A percentile compares a stretch with the other conserved stretches of the same genome.
Conservation (phyloP, 1,139 yeast species). For the Lizanozyma gosingica region DNA sequence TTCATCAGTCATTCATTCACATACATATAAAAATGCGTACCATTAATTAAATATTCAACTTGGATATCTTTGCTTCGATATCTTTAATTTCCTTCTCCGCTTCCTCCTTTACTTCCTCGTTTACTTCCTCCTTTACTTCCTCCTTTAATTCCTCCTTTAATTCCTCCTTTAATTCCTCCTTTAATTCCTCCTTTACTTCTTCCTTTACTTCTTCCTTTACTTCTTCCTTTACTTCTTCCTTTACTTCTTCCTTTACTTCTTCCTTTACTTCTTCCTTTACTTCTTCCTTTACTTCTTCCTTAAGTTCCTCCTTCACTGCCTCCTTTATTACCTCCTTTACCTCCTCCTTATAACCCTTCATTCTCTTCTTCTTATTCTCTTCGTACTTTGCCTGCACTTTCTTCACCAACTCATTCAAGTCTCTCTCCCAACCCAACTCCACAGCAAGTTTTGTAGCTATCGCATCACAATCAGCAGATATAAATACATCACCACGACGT, state of each 20-base stretch:
- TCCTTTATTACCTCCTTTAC: constrained; percentile 4
- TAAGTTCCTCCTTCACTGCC: not conserved
- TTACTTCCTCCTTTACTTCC: not conserved
- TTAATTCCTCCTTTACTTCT: constrained; percentile 7
- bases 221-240: not conserved
- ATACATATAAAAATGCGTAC: no score
- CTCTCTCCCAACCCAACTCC: constrained; percentile 57
- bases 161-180: constrained; percentile 9
- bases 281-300: constrained; percentile 1
- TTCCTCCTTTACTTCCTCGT: not conserved
- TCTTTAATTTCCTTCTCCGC: not conserved
- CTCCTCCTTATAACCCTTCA: constrained; percentile 9
- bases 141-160: constrained; percentile 4
- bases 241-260: constrained; percentile 1
- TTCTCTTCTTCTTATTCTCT: constrained; percentile 7
- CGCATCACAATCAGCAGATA: constrained; percentile 55
- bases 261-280: constrained; percentile 3
- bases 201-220: constrained; percentile 2
- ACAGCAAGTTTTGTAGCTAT: constrained; percentile 46
- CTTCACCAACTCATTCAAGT: constrained; percentile 28
- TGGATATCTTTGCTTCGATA: not conserved
- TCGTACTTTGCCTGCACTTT: constrained; percentile 8
- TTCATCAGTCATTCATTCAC: no score
- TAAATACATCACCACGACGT: constrained; percentile 51
- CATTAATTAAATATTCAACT: no score